Conservation (phyloP, 1,284 basidiomycete genomes). For the Austroboletus sp. region DNA sequence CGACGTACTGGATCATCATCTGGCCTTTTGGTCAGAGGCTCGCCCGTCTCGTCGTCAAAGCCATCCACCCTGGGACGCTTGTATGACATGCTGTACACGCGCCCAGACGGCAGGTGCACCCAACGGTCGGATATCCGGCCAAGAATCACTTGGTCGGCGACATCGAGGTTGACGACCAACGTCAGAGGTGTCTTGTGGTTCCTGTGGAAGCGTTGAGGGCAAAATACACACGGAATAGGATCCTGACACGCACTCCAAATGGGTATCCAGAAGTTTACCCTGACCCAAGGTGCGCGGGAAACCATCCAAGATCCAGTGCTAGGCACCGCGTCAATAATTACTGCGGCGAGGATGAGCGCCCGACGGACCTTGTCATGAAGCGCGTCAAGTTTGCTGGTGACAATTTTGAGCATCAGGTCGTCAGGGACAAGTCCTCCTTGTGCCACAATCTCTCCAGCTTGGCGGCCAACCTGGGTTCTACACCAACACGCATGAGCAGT, state of each 20-base stretch:
- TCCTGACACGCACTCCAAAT: conserved; percentile 51
- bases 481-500: background rate
- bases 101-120: conserved; percentile 88
- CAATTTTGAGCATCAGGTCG: conserved; percentile 68
- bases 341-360: background rate
- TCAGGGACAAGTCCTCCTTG: conserved; percentile 71
- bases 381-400: conserved; percentile 64
- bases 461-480: conserved; percentile 62
- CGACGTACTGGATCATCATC: conserved; percentile 84
- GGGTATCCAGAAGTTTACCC: conserved; percentile 75
- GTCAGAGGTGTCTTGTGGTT: conserved; percentile 60
- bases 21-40: conserved; percentile 80
- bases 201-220: conserved; percentile 33
- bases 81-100: conserved; percentile 89
- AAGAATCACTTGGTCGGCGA: conserved; percentile 86
- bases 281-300: conserved; percentile 92
- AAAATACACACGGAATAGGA: background rate
- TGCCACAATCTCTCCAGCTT: conserved; percentile 72
- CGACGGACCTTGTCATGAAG: conserved; percentile 55
- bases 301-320: conserved; percentile 94
- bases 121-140: conserved; percentile 88
- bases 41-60: conserved; percentile 87
- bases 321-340: conserved; percentile 2
- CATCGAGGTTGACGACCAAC: conserved; percentile 86
- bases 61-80: conserved; percentile 86